Percentiles rank a stretch among this genome's conserved stretches.
Conservation (phyloP, 2,329 filamentous ascomycete genomes). For the Neurospora crassa region DNA sequence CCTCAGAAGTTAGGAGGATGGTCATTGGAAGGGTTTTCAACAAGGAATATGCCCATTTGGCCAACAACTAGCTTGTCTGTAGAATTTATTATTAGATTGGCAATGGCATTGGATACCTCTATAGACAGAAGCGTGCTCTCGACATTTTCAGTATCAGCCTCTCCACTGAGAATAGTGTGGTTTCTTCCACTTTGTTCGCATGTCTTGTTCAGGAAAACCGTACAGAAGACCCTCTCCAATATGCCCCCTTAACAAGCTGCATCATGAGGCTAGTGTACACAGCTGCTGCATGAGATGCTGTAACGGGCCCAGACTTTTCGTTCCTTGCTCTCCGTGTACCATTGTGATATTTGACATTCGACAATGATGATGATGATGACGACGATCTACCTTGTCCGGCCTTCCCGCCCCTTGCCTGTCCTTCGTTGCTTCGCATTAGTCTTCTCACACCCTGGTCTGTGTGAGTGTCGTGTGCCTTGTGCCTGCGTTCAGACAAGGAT, state of each 20-base stretch:
- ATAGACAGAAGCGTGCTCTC: background rate
- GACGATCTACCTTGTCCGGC: background rate
- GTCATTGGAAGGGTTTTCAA: conserved; percentile 91
- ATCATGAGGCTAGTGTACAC: background rate
- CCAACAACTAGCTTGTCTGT: conserved; percentile 5
- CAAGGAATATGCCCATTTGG: conserved; percentile 56
- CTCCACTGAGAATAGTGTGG: background rate
- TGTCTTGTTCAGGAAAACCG: background rate
- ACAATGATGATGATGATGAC: background rate
- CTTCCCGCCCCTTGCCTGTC: background rate
- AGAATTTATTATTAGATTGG: background rate
- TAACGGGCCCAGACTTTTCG: background rate
- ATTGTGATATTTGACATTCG: background rate
- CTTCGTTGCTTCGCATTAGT: background rate
- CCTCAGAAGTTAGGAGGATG: conserved; percentile 87
- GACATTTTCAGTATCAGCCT: background rate
- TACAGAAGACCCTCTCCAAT: background rate
- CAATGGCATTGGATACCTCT: background rate
- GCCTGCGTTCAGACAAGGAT: background rate
- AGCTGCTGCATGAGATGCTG: background rate
- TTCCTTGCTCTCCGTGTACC: background rate
- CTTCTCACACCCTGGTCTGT: background rate
- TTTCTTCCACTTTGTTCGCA: background rate
- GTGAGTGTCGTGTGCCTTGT: background rate
- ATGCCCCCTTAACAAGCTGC: background rate